These are phyloP conservation scores for Halophytophthora batemanensis DNA, from an alignment of 352 stramenopile species.

Conservation along the genomic window DNA sequence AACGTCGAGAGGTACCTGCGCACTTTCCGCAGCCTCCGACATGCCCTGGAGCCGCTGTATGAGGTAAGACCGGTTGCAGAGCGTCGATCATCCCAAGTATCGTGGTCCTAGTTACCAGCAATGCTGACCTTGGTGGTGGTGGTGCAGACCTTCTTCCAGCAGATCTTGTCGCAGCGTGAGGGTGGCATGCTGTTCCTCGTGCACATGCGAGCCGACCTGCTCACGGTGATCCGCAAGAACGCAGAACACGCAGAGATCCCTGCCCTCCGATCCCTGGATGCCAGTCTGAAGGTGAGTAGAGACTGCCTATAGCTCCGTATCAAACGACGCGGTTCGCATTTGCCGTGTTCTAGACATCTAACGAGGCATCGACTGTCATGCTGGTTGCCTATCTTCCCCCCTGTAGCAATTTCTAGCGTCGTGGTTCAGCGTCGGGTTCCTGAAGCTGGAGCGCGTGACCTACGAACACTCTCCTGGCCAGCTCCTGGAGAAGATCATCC, in stretches of 20 bases:
- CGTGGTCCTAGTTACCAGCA: not conserved
- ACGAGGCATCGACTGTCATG: not conserved
- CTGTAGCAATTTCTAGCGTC: conserved; percentile 83
- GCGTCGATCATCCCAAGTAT: not conserved
- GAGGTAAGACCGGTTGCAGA: conserved; percentile 31
- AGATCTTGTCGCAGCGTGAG: conserved; percentile 78
- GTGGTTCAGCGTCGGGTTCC: conserved; percentile 92
- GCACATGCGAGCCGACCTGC: conserved; percentile 68
- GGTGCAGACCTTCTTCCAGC: conserved; percentile 74
- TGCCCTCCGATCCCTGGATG: conserved; percentile 65
- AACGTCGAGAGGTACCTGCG: conserved; percentile 75
- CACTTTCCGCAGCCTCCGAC: conserved; percentile 59
- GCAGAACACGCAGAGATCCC: conserved; percentile 36
- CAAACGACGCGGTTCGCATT: not conserved
- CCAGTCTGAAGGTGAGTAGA: conserved; percentile 57
- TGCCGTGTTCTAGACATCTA: not conserved
- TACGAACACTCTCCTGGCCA: conserved; percentile 91
- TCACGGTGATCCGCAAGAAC: conserved; percentile 63
- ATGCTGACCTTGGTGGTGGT: not conserved
- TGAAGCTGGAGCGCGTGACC: conserved; percentile 90
- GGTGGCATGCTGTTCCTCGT: conserved; percentile 83
- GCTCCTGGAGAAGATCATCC: conserved; percentile 95
- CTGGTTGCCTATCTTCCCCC: not conserved
- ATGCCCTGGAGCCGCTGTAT: conserved; percentile 58
- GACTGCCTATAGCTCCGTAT: not conserved